These are phyloP conservation scores for Pseudovirgaria hyperparasitica DNA, from an alignment of 2,329 filamentous ascomycete genomes.

Conservation along the genomic window DNA sequence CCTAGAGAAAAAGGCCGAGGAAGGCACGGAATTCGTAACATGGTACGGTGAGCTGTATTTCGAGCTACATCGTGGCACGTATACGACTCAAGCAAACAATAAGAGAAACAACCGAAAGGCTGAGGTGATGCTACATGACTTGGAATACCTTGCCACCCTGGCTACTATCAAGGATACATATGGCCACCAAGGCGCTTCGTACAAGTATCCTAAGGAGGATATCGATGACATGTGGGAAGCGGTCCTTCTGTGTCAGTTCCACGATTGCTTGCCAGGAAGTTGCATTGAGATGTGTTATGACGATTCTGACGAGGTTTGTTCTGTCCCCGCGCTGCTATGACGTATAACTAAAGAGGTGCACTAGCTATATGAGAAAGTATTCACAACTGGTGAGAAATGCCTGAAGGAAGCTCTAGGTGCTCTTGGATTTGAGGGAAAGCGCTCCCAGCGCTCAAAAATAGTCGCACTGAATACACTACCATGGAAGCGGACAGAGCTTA, in stretches of 20 bases:
- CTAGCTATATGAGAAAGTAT: constrained; percentile 66
- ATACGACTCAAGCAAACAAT: constrained; percentile 95
- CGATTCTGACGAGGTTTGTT: constrained; percentile 62
- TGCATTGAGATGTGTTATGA: constrained; percentile 97
- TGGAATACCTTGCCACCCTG: constrained; percentile 78
- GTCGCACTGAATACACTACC: constrained; percentile 74
- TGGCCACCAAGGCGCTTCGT: constrained; percentile 30
- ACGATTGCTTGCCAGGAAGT: constrained; percentile 90
- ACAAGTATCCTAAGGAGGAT: constrained; percentile 88
- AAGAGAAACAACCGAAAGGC: constrained; percentile 85
- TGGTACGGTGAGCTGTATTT: constrained; percentile 99
- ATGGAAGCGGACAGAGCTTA: constrained; percentile 67
- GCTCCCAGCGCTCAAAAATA: constrained; percentile 32
- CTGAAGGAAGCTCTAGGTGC: constrained; percentile 56
- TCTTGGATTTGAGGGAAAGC: constrained; percentile 47
- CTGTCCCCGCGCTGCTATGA: not conserved
- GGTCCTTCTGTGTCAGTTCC: constrained; percentile 88
- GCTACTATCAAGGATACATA: constrained; percentile 58
- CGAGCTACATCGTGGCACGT: constrained; percentile 90
- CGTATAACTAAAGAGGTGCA: constrained; percentile 11
- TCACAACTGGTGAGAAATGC: constrained; percentile 60
- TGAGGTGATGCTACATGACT: constrained; percentile 72
- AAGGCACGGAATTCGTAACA: constrained; percentile 63
- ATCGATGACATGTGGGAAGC: constrained; percentile 94
- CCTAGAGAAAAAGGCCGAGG: constrained; percentile 62